Base-by-base conservation (phyloP, 331 rosid genomes). In the Arachis monticola region DNA sequence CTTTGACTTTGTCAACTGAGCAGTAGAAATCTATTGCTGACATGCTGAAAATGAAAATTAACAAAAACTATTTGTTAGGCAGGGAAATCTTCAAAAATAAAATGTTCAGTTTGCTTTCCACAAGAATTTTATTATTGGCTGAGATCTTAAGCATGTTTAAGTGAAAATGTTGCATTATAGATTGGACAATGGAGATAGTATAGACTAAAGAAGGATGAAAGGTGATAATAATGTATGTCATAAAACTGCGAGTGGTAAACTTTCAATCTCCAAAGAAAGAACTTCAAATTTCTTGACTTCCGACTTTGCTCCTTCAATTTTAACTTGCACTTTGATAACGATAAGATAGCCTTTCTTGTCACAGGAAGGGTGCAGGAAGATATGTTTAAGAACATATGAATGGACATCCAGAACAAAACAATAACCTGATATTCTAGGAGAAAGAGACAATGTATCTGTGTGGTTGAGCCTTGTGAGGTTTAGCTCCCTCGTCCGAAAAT, bases 1-100 rank as follows among this genome's bases (percentile, higher is more conserved):
- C 98, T 85, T 87, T 85, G 56, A 87, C 84, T 88, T 93, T 93
- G 91, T 93, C 96, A 12, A 93, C 96, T 0, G 97, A 91, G 89
- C 98, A 93, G 90, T 74, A 91, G 84, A 93, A 93, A 76, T 93
- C 98, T 76, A 93, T 91, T 35, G 95, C 96, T 60, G 98, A 93
- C 98, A 93, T 93, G 67, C 98, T 93, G 81, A 30, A 73, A 48
- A 79, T 46, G 58, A 80, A 59, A 59, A 79, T 41, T 41, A 50
- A 63, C 71, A 75, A 76, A 60, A 48, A 67, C 46, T 50, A 58
- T 17, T 17, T 72, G 44, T 70, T 69, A 55, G 69, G 74, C 30
- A 74, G 6, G 55, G 41, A 70, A 78, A 60, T 32, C 50, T 52
- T 67, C 14, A 9, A 42, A 31, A 13, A 58, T 45, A 6, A 27